Base-by-base conservation (phyloP, 805 yeast genomes). In the Candida broadrunensis region DNA sequence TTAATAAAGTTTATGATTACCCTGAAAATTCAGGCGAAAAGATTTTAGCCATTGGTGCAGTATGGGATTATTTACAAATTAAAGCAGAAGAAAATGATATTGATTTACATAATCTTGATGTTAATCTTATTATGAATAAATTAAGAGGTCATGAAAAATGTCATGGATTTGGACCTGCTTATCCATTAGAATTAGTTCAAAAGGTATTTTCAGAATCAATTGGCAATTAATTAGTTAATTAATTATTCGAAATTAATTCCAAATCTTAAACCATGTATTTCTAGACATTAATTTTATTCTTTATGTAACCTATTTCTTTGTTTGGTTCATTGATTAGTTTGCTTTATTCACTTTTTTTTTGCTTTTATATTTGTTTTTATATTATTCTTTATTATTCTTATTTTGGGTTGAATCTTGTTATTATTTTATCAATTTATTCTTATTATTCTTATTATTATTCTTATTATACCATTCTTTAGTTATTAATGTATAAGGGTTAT, bases 111-210 rank as follows among this genome's bases (percentile, higher is more conserved):
- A 73, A 73, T 7, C 52, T 85, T 31, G 85, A 85, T 54, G 65
- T 85, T 33, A 61, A 69, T n/a, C 64, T 59, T 27, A 76, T 87
- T 2, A 80, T 88, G 82, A 56, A 63, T 15, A 60, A 58, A 20
- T 67, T 88, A 39, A 76, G 71, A 53, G 95, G 93, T 1, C 59
- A 73, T 25, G 95, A 86, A 56, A 72, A 67, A 29, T 88, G 96
- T 54, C 91, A 87, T 56, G 93, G 90, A 2, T 74, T 67, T 51
- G 96, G 96, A 0, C 85, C 87, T 6, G 86, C 85, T 1, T 81
- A 81, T 49, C 70, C 78, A 0, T 45, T 78, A 29, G 55, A 52
- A 2, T 27, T 67, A 38, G 72, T 80, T 15, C 72, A 78, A 44
- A 52, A 62, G 33, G 60, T 65, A 11, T 55, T 74, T 35, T 35